Evolutionary conservation across 768 basidiomycete species (phyloP), one percentile per base, ranked within the genome.

Genomic region (Hemileccinum impolitum): DNA sequence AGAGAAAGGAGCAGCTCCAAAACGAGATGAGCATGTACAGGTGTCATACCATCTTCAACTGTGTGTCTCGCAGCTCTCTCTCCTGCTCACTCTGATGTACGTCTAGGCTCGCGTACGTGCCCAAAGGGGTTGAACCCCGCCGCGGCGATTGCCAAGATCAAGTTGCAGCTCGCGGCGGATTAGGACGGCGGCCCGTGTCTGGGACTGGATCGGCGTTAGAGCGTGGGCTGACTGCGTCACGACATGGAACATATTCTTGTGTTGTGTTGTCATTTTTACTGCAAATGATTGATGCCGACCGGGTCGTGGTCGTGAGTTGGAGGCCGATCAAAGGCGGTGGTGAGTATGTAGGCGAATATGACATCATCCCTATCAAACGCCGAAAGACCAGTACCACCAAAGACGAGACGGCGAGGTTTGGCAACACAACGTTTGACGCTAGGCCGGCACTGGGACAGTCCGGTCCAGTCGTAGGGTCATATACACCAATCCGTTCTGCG

Each of bases 1-100:
- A 92, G 64, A 81, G 95, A 51, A 93, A 87, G 77, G 93, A 94
- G 66, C 84, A 84, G 62, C 77, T 99, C 57, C 90, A 97, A 73
- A 99, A 99, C 71, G 87, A 92, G 63, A 78, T 98, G 79, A 94
- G 91, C 65, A 71, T 99, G 67, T 99, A 96, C 75, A 83, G 95
- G 50, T 98, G 95, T 76, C 95, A 97, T 72, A 97, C 95, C 42
- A 97, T 96, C 74, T 96, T 97, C 78, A 96, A 96, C 73, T 92
- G 92, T 88, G 49, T 25, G 78, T 68, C 39, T 32, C 28, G 14
- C 6, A 19, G n/a, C 34, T 15, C 1, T 18, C 19, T 39, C 39
- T 45, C 1, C 35, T 55, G 25, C 14, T 52, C 42, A 53, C 30
- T 18, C 23, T 23, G 23, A 23, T 1, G 6, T 25, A 30, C 18